Percentiles rank a stretch among this genome's conserved stretches.
Conservation (phyloP, 495 filamentous ascomycete species). For the Terfezia claveryi region DNA sequence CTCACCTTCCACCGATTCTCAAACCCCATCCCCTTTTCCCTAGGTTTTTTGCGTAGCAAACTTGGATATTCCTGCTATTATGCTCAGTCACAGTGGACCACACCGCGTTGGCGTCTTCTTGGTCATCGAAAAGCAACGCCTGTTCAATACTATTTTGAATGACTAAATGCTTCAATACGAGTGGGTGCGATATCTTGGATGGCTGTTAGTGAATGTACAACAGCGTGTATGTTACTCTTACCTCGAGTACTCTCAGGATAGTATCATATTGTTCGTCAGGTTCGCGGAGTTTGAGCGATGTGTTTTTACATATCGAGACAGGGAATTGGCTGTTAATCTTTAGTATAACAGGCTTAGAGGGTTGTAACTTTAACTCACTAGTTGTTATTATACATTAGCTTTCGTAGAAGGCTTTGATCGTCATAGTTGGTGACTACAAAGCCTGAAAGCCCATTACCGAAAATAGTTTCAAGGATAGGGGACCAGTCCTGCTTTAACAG, state of each 20-base stretch:
- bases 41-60: slow-evolving; percentile 41
- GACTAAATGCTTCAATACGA: slow-evolving; percentile 60
- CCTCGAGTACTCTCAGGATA: slow-evolving; percentile 50
- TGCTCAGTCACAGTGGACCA: slow-evolving; percentile 38
- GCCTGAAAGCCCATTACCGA: slow-evolving; percentile 40
- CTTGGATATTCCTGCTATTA: slow-evolving; percentile 46
- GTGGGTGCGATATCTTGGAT: slow-evolving; percentile 47
- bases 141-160: slow-evolving; percentile 71
- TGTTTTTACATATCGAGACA: slow-evolving; percentile 42
- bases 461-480: slow-evolving; percentile 49
- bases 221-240: slow-evolving; percentile 12
- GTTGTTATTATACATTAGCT: slow-evolving; percentile 36
- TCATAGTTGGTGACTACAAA: slow-evolving; percentile 61
- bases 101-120: slow-evolving; percentile 33
- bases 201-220: slow-evolving; percentile 4
- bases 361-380: slow-evolving; percentile 23
- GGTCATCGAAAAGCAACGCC: slow-evolving; percentile 47
- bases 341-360: slow-evolving; percentile 2
- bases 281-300: slow-evolving; percentile 43
- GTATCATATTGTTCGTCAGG: slow-evolving; percentile 54
- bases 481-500: slow-evolving; percentile 66
- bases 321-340: slow-evolving; percentile 27
- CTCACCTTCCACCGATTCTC: slow-evolving; percentile 17
- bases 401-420: slow-evolving; percentile 40
- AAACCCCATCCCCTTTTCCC: slow-evolving; percentile 38